These are phyloP conservation scores for Chenopodium suecicum DNA, from an alignment of 148 eudicot species.

Conservation along the genomic window DNA sequence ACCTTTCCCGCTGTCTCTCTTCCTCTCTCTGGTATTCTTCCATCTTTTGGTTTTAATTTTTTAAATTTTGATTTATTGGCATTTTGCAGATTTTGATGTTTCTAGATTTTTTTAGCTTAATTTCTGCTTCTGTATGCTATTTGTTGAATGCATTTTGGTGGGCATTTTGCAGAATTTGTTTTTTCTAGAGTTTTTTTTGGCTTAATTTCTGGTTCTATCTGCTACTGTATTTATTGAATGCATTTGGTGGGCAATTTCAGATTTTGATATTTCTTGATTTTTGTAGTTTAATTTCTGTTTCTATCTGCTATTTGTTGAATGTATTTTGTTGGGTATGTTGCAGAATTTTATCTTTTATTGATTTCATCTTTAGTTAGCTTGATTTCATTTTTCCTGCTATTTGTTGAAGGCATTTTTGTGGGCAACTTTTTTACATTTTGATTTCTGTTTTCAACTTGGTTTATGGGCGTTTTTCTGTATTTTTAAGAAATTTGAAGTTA, in stretches of 20 bases:
- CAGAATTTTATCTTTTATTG: background rate
- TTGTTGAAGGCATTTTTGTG: background rate
- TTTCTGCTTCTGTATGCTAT: background rate
- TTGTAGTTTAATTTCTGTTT: background rate
- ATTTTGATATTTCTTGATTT: background rate
- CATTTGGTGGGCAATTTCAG: background rate
- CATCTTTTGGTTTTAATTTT: background rate
- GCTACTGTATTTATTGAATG: background rate
- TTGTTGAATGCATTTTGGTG: background rate
- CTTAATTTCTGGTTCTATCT: background rate
- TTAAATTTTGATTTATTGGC: constrained; percentile 1
- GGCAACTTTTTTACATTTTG: background rate
- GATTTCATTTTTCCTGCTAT: background rate
- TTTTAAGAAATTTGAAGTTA: too few relatives aligned
- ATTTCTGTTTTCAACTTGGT: too few relatives aligned
- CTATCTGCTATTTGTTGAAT: background rate
- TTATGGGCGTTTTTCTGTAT: background rate
- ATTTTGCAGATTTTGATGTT: background rate
- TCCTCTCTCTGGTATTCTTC: constrained; percentile 44
- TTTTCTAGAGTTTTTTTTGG: background rate
- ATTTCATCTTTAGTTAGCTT: background rate
- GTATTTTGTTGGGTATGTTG: background rate
- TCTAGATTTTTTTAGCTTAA: background rate
- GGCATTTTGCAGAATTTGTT: background rate
- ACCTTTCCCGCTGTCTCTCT: constrained; percentile 29